Evolutionary conservation across 768 basidiomycete genomes (phyloP), one percentile per base, ranked within the genome.

Genomic region (Naganishia kalamii): DNA sequence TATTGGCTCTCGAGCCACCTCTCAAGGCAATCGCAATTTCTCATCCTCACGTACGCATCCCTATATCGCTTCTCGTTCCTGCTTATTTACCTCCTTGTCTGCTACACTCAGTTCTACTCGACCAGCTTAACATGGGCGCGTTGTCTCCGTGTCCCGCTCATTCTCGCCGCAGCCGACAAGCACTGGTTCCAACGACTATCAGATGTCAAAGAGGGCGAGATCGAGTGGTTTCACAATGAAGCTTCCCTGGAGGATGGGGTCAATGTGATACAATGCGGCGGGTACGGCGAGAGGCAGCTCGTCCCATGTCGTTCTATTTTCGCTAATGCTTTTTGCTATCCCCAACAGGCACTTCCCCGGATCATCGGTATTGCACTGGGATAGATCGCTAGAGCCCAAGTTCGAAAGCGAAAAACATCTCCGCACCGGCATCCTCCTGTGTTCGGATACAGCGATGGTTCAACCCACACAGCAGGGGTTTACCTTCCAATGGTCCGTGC

Each of bases 371-470:
- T 65, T 77, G 0, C 60, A 74, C 62, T 77, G 76, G 76, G 74
- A 77, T 57, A 60, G 76, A 54, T 68, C 75, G 8, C 23, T 33
- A 17, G 74, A 75, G 52, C 69, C 74, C 29, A 43, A 69, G 17
- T 68, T 68, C 10, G 49, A 46, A 19, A 70, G 72, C 6, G 65
- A 65, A 19, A 70, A 61, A 43, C 68, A 70, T 6, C 72, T 70
- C 2, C 71, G 72, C 15, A 70, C 72, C 0, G 76, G 76, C 0
- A 71, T 77, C 52, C 63, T 75, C 40, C 68, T 77, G 37, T 70
- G 69, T 13, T 71, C 76, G 3, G 76, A 77, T 65, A 77, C 75
- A 6, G 62, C 75, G 40, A 74, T 76, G 76, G 75, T 77, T 21
- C 73, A 75, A 52, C 74, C 75, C 13, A 73, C 73, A 29, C 74